phyloP scores from a whole-genome alignment of 140 eudicot genomes.

The Cichorium intybus region DNA sequence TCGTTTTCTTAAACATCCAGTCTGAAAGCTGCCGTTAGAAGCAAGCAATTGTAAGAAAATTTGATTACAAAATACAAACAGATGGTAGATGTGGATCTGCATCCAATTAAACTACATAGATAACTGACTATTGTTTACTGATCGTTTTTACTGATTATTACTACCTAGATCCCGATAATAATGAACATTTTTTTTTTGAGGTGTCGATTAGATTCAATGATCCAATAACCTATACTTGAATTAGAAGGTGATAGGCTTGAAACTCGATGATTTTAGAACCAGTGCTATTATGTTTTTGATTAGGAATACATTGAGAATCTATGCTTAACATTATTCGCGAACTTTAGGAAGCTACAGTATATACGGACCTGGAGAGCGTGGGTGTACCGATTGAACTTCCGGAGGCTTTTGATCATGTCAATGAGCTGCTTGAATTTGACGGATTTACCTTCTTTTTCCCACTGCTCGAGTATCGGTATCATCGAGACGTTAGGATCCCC shows the following conservation, averaged over 20 bases:
- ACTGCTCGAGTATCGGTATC: conserved; percentile 63
- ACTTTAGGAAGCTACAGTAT: background rate
- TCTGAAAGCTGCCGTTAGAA: conserved; percentile 53
- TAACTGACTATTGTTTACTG: too few species aligned
- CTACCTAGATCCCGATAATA: too few species aligned
- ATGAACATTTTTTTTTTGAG: background rate
- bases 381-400: conserved; percentile 38
- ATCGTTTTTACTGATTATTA: too few species aligned
- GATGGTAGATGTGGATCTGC: too few species aligned
- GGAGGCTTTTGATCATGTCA: conserved; percentile 33
- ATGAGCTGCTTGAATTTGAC: conserved; percentile 26
- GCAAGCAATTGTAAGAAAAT: background rate
- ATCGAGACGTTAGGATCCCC: conserved; percentile 57
- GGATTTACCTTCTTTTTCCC: conserved; percentile 50
- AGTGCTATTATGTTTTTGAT: background rate
- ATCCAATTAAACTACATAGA: too few species aligned
- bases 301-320: background rate
- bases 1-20: conserved; percentile 54
- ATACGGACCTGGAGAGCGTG: conserved; percentile 66
- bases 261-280: background rate
- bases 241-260: background rate
- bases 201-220: background rate
- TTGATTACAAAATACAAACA: background rate
- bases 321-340: background rate
- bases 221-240: background rate